Base-by-base conservation (phyloP, 139 green algal genomes). In the Limnomonas spitsbergensis region DNA sequence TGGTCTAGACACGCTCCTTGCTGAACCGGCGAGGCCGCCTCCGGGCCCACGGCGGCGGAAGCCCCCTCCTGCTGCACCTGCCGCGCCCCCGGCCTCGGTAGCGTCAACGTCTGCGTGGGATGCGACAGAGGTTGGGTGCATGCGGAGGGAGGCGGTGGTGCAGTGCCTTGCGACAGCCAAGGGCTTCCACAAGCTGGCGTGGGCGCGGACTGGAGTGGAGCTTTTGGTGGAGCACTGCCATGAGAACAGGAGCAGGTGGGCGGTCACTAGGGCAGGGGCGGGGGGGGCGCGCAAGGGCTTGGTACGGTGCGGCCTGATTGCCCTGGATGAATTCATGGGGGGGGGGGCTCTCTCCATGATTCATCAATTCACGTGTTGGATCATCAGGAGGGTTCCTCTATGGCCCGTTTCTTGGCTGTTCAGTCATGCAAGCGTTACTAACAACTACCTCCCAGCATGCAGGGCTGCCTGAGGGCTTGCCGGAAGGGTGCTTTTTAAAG, bases 201-300 rank as follows among this genome's bases (percentile, higher is more conserved):
- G 90, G 90, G 90, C 90, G 1, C 80, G 83, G 9, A 90, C 84
- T 14, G 81, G 84, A 9, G 74, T 91, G 0, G 90, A 94, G 76
- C 77, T 90, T 24, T 75, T 87, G 38, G 74, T 86, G 0, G 86
- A 91, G 71, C 80, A 90, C 77, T 83, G 34, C 37, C 34, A 53
- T n/a, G 37, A 42, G 37, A 29, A 76, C 4, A 42, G 27, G 69
- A 20, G 20, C 67, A 74, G 67, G 67, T 61, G 47, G 20, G n/a
- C n/a, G n/a, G n/a, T n/a, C n/a, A n/a, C n/a, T n/a, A n/a, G n/a
- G n/a, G n/a, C n/a, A n/a, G n/a, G n/a, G n/a, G n/a, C n/a, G n/a
- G n/a, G n/a, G n/a, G n/a, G n/a, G n/a, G n/a, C n/a, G n/a, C n/a
- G n/a, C n/a, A n/a, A n/a, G n/a, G n/a, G n/a, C n/a, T n/a, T n/a